Evolutionary conservation across 1,284 basidiomycete genomes (phyloP).

Genomic region (Microbotryum scabiosae): DNA sequence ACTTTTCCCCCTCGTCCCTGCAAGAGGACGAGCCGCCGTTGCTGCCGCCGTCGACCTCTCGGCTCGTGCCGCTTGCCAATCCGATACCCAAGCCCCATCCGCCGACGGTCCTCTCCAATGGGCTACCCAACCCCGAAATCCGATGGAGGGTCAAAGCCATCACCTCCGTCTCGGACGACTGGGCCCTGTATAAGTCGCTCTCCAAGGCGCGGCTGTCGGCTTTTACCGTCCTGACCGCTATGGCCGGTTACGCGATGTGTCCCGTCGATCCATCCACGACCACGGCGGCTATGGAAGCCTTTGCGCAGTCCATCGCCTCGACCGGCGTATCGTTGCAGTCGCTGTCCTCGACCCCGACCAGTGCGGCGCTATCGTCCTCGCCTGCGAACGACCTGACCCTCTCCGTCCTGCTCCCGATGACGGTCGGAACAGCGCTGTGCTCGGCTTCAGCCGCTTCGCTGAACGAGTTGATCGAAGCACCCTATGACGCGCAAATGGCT

Average conservation of each 20-base stretch:
- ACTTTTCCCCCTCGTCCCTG: conserved; percentile 20
- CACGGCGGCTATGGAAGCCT: conserved; percentile 51
- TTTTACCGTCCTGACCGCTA: conserved; percentile 82
- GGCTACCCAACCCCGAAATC: conserved; percentile 27
- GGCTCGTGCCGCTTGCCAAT: conserved; percentile 19
- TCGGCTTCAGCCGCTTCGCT: conserved; percentile 88
- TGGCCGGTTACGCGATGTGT: conserved; percentile 87
- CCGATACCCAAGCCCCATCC: conserved; percentile 20
- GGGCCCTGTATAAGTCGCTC: conserved; percentile 60
- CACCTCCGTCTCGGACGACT: conserved; percentile 20
- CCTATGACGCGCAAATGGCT: conserved; percentile 93
- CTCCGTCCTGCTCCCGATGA: conserved; percentile 64
- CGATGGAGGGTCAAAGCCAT: conserved; percentile 26
- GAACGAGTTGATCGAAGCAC: conserved; percentile 91
- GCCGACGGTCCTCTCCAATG: conserved; percentile 22
- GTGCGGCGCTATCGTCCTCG: conserved; percentile 7
- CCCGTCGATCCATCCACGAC: conserved; percentile 56
- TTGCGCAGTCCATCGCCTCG: conserved; percentile 28
- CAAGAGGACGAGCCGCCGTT: conserved; percentile 15
- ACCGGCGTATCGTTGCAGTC: not conserved
- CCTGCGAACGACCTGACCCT: conserved; percentile 27
- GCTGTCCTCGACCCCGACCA: conserved; percentile 38
- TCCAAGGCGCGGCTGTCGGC: conserved; percentile 80
- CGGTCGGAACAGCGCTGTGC: conserved; percentile 81
- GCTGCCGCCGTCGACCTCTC: conserved; percentile 27